Conservation (phyloP, 305 asterid genomes). For the Fraxinus sp. region DNA sequence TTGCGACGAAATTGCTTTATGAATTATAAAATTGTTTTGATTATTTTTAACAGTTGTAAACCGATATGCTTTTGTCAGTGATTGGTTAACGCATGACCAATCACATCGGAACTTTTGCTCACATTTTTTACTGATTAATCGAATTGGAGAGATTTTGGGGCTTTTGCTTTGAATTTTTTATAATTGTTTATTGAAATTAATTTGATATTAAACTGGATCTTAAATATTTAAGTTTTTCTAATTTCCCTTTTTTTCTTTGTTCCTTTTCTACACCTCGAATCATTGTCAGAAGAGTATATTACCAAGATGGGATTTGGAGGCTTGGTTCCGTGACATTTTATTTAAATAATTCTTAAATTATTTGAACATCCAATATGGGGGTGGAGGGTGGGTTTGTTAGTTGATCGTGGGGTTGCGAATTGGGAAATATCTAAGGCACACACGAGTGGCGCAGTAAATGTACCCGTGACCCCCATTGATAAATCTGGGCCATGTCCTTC, state of each 20-base stretch:
- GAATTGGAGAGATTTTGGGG: neutral
- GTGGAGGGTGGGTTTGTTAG: slow-evolving; percentile 7
- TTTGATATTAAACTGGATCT: neutral
- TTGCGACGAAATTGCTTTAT: neutral
- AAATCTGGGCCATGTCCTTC: slow-evolving; percentile 62
- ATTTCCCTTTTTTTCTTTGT: neutral
- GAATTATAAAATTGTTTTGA: neutral
- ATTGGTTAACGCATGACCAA: neutral
- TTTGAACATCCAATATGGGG: neutral
- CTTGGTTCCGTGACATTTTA: neutral
- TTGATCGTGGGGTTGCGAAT: slow-evolving; percentile 39
- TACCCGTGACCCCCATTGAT: slow-evolving; percentile 83
- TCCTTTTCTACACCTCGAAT: neutral
- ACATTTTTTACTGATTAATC: neutral
- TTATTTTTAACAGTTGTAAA: neutral
- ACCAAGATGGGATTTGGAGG: neutral
- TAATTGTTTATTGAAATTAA: neutral
- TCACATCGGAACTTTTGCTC: neutral
- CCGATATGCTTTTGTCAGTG: neutral
- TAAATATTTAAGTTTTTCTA: neutral
- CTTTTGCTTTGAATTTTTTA: neutral
- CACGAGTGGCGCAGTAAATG: slow-evolving; percentile 82
- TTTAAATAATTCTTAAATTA: neutral
- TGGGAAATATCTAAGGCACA: slow-evolving; percentile 37
- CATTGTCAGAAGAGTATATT: neutral